Conservation (phyloP, 306 rosid species). For the Sindora glabra region DNA sequence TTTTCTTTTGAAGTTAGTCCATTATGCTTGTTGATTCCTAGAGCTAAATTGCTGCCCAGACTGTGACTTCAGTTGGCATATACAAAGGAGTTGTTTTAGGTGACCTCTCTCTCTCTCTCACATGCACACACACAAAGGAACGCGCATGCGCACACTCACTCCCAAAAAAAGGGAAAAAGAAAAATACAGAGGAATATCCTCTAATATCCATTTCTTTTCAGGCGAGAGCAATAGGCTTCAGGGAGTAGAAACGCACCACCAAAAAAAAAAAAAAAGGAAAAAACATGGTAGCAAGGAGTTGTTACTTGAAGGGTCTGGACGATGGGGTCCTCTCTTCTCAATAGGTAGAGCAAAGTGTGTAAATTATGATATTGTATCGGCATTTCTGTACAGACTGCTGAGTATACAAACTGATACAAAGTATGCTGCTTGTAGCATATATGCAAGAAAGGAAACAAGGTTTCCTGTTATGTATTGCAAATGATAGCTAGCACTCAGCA, state of each 20-base stretch:
- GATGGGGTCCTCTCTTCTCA: background rate
- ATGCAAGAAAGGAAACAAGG: no score
- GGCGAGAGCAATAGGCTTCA: slow-evolving; percentile 18
- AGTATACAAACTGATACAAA: background rate
- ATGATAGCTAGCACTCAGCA: no score
- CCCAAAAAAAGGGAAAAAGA: background rate
- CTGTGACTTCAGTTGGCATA: slow-evolving; percentile 15
- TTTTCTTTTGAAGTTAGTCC: slow-evolving; percentile 14
- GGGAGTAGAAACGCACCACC: background rate
- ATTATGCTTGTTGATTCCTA: slow-evolving; percentile 23
- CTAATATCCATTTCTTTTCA: slow-evolving; percentile 20
- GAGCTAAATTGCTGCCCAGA: slow-evolving; percentile 17
- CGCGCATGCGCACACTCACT: background rate
- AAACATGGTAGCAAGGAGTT: slow-evolving; percentile 4
- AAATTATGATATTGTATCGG: slow-evolving; percentile 18
- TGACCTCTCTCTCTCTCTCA: slow-evolving; percentile 13
- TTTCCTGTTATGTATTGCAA: no score
- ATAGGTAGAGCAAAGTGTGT: slow-evolving; percentile 11
- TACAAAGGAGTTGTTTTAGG: slow-evolving; percentile 24
- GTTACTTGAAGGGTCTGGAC: slow-evolving; percentile 1
- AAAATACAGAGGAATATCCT: slow-evolving; percentile 9
- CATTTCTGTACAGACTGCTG: slow-evolving; percentile 25
- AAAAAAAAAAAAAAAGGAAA: background rate
- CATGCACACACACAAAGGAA: background rate
- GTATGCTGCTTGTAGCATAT: no score